Evolutionary conservation across 768 basidiomycete species (phyloP).

Genomic region (Candolleomyces eurysporus): DNA sequence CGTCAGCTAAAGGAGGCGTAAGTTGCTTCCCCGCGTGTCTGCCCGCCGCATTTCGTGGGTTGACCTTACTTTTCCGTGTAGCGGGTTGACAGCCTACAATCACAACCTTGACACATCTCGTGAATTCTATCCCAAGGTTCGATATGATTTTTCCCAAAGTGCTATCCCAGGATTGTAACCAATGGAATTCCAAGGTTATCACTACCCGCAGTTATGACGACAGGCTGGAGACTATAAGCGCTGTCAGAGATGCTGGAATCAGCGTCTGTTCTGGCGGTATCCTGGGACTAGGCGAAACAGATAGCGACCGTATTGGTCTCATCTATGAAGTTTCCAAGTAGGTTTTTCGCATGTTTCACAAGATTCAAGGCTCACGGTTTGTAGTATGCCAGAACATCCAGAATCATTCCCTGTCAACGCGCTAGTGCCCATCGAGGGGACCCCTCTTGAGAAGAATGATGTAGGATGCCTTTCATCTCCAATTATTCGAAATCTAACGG

Average conservation of each 20-base stretch:
- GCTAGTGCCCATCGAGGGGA: conserved; percentile 92
- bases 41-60: neutral
- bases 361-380: conserved; percentile 12
- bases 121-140: conserved; percentile 90
- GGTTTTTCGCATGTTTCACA: conserved; percentile 22
- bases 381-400: conserved; percentile 92
- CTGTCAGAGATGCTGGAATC: conserved; percentile 93
- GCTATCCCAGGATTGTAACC: neutral
- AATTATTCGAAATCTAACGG: conserved; percentile 26
- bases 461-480: conserved; percentile 46
- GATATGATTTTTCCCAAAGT: neutral
- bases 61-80: conserved; percentile 21
- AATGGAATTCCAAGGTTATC: conserved; percentile 64
- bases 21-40: conserved; percentile 23
- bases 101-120: conserved; percentile 98
- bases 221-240: conserved; percentile 81
- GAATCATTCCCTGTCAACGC: conserved; percentile 99
- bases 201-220: conserved; percentile 95
- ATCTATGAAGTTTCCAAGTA: conserved; percentile 93
- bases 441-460: conserved; percentile 89
- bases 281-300: conserved; percentile 88
- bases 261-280: conserved; percentile 98
- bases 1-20: conserved; percentile 89
- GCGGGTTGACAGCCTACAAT: conserved; percentile 95
- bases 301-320: conserved; percentile 86